Conservation (phyloP, 768 basidiomycete genomes). For the Pulveroboletus sp. region DNA sequence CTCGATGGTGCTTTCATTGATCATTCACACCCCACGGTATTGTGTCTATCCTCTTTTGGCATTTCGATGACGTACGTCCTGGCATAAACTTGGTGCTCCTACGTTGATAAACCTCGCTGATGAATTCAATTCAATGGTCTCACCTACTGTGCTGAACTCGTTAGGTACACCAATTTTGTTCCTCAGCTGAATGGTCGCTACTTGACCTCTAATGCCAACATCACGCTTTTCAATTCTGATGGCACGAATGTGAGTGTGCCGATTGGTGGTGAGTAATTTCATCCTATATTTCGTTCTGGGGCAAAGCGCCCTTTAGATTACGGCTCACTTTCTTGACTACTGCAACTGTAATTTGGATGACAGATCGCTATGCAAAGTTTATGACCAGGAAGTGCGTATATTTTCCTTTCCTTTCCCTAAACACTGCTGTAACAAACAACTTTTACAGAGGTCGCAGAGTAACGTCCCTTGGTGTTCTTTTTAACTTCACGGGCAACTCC, state of each 20-base stretch:
- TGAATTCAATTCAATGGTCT: background rate
- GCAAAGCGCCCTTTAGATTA: too few relatives aligned
- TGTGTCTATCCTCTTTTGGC: background rate
- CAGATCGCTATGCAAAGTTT: constrained; percentile 66
- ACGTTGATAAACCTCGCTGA: background rate
- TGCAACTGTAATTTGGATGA: constrained; percentile 19
- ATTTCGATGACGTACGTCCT: too few relatives aligned
- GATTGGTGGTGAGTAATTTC: constrained; percentile 36
- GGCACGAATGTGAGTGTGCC: constrained; percentile 37
- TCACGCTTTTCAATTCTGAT: constrained; percentile 52
- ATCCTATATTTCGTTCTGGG: background rate
- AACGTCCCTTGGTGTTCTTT: constrained; percentile 78
- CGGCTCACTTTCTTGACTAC: constrained; percentile 22
- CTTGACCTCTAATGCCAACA: constrained; percentile 81
- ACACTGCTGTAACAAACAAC: background rate
- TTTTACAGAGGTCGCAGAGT: constrained; percentile 53
- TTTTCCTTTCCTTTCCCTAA: background rate
- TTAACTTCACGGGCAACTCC: constrained; percentile 68
- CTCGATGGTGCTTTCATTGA: too few relatives aligned
- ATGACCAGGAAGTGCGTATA: constrained; percentile 58
- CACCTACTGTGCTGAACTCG: background rate
- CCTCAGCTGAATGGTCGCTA: constrained; percentile 67
- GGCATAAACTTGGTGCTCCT: background rate
- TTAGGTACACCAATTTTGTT: constrained; percentile 60
- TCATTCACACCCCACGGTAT: background rate